These are phyloP conservation scores for Clitopilus passeckerianus DNA, from an alignment of 768 basidiomycete genomes.

Conservation along the genomic window DNA sequence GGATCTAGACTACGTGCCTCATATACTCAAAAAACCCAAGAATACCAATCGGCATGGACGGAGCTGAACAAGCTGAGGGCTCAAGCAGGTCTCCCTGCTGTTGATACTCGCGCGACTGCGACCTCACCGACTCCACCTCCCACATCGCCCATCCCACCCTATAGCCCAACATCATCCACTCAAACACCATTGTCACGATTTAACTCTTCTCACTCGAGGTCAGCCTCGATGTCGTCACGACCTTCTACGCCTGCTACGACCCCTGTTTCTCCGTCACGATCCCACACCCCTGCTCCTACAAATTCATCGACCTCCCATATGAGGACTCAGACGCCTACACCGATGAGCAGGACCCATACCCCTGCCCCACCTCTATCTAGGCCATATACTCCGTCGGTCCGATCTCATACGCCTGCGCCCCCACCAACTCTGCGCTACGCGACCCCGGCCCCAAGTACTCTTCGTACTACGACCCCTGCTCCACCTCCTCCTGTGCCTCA, in stretches of 20 bases:
- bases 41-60: slow-evolving; percentile 61
- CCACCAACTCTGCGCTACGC: slow-evolving; percentile 14
- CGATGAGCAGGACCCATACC: slow-evolving; percentile 13
- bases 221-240: slow-evolving; percentile 49
- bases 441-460: slow-evolving; percentile 21
- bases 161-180: slow-evolving; percentile 23
- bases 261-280: slow-evolving; percentile 27
- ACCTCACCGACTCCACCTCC: slow-evolving; percentile 31
- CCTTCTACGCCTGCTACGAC: slow-evolving; percentile 41
- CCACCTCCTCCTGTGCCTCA: slow-evolving; percentile 26
- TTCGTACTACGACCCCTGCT: slow-evolving; percentile 20
- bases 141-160: slow-evolving; percentile 31
- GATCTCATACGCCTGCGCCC: slow-evolving; percentile 26
- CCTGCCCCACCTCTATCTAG: slow-evolving; percentile 15
- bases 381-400: slow-evolving; percentile 16
- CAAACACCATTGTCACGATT: slow-evolving; percentile 47
- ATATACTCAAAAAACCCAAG: slow-evolving; percentile 66
- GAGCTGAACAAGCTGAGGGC: slow-evolving; percentile 59
- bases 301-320: slow-evolving; percentile 19
- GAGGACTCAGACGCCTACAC: slow-evolving; percentile 31
- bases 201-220: slow-evolving; percentile 49
- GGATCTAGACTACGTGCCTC: slow-evolving; percentile 36
- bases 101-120: slow-evolving; percentile 25
- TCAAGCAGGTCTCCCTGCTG: slow-evolving; percentile 29
- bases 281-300: slow-evolving; percentile 32